phyloP scores from a whole-genome alignment of 306 rosid genomes.

The Trifolium repens region DNA sequence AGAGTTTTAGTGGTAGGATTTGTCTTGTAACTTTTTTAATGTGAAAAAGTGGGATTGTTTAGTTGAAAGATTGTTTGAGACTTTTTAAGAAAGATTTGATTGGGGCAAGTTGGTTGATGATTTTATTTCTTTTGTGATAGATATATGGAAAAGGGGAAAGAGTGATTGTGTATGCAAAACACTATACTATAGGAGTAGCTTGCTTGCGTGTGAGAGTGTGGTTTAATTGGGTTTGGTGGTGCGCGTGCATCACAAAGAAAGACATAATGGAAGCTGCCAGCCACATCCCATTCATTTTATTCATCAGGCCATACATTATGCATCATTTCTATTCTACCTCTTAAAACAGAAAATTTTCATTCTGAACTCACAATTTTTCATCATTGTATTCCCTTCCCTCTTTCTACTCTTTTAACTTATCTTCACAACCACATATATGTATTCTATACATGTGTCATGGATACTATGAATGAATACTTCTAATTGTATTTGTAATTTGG shows the following conservation, averaged over 20 bases:
- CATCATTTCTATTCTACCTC: slow-evolving; percentile 67
- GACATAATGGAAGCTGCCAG: slow-evolving; percentile 63
- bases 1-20: slow-evolving; percentile 36
- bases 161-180: slow-evolving; percentile 38
- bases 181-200: no score
- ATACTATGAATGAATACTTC: background rate
- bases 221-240: slow-evolving; percentile 65
- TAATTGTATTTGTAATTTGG: no score
- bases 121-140: slow-evolving; percentile 32
- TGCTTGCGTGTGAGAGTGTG: slow-evolving; percentile 48
- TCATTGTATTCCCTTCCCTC: slow-evolving; percentile 51
- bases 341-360: slow-evolving; percentile 53
- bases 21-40: slow-evolving; percentile 37
- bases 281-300: slow-evolving; percentile 81
- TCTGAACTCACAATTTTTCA: slow-evolving; percentile 72
- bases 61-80: slow-evolving; percentile 42
- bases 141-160: slow-evolving; percentile 30
- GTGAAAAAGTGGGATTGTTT: slow-evolving; percentile 32
- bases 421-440: slow-evolving; percentile 2
- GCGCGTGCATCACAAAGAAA: slow-evolving; percentile 85
- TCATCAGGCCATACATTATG: slow-evolving; percentile 74
- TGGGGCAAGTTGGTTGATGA: slow-evolving; percentile 63
- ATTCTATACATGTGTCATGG: background rate
- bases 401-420: slow-evolving; percentile 31
- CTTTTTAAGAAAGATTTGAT: slow-evolving; percentile 64